Evolutionary conservation across 345 rosid species (phyloP), one percentile per base, ranked within the genome.

Genomic region (Limnanthes douglasii): DNA sequence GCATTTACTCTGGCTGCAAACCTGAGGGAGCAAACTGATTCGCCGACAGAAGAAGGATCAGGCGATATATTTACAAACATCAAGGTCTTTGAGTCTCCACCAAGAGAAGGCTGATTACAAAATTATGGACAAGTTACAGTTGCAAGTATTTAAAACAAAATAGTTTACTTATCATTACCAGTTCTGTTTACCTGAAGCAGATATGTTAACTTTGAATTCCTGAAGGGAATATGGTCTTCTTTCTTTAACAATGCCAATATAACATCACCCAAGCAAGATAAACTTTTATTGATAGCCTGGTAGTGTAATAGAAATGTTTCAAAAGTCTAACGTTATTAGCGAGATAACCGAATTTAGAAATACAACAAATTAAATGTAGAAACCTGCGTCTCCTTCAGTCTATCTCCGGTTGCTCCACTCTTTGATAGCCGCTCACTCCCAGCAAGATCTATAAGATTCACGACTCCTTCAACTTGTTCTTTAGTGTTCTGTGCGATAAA

Each of bases 351-450:
- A 33, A 29, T n/a, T n/a, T 18, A 2, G 8, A 44, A 37, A 11
- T 25, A 27, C 4, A 13, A 18, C 8, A 21, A 12, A 21, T 13
- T 24, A 3, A 10, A 34, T 21, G 3, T 18, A 39, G 7, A 13
- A 33, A 86, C 97, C 93, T 83, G 92, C 15, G 98, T 90, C 70
- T 90, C 98, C 61, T 80, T 84, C 28, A 84, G 50, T 38, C 98
- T 65, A 2, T 90, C 95, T 20, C 98, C 98, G 8, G 86, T 90
- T 21, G 95, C 75, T 3, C 94, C 95, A 40, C 98, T 90, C 45
- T 24, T 77, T 10, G 94, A 90, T 6, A 90, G 72, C 8, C 98
- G 64, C 65, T 90, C 98, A 36, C 98, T 90, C 32, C 98, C 98
- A 37, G 98, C 98, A 14, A 90, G 77, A 54, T 90, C 98, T 25